Percentiles rank a stretch among this genome's conserved stretches.
Evolutionary conservation across 805 yeast species (phyloP).

Genomic region (Candida michaelii): DNA sequence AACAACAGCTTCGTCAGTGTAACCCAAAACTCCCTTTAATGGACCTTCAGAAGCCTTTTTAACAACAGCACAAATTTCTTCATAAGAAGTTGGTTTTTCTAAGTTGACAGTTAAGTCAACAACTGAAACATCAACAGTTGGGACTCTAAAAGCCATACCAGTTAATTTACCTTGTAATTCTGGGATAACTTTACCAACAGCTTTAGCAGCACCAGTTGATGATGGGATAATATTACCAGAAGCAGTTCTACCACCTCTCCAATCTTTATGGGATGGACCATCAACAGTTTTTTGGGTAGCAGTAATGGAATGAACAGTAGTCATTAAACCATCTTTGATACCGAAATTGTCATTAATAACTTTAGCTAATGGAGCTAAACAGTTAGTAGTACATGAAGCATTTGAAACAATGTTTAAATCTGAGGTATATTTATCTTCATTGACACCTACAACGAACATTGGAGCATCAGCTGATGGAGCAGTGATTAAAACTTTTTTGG

Average conservation of each 20-base stretch:
- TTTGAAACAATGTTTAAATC: slow-evolving; percentile 33
- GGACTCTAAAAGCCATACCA: slow-evolving; percentile 38
- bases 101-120: slow-evolving; percentile 37
- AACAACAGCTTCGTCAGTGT: slow-evolving; percentile 37
- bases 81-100: slow-evolving; percentile 31
- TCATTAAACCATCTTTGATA: slow-evolving; percentile 37
- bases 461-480: slow-evolving; percentile 38
- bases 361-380: slow-evolving; percentile 40
- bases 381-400: slow-evolving; percentile 39
- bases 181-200: slow-evolving; percentile 38
- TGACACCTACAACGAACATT: slow-evolving; percentile 37
- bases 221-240: slow-evolving; percentile 37
- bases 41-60: slow-evolving; percentile 33
- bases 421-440: slow-evolving; percentile 32
- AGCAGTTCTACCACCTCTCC: slow-evolving; percentile 42
- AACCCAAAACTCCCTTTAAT: slow-evolving; percentile 35
- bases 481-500: slow-evolving; percentile 35
- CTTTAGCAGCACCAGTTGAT: slow-evolving; percentile 39
- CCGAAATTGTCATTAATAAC: slow-evolving; percentile 36
- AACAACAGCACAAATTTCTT: slow-evolving; percentile 31
- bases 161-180: slow-evolving; percentile 38
- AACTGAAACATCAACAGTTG: slow-evolving; percentile 36
- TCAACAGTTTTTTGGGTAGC: slow-evolving; percentile 39
- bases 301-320: slow-evolving; percentile 38
- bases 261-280: slow-evolving; percentile 39